Evolutionary conservation across 1,139 yeast species (phyloP).

Genomic region (Taiozyma onychis): DNA sequence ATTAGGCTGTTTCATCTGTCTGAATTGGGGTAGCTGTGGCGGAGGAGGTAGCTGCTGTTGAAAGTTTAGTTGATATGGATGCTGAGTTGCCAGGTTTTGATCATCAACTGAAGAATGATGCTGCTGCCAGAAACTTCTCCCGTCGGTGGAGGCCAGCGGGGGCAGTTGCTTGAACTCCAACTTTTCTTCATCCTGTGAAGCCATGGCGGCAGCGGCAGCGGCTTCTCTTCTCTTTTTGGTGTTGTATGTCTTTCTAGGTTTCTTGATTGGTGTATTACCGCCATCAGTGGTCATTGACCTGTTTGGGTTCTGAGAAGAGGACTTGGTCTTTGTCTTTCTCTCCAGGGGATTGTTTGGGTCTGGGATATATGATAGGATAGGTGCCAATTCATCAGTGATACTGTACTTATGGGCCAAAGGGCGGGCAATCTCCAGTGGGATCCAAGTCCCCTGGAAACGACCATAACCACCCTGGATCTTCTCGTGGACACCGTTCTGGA

Average conservation of each 20-base stretch:
- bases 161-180: not conserved
- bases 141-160: not conserved
- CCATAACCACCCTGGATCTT: constrained; percentile 98
- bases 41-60: constrained; percentile 8
- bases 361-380: constrained; percentile 44
- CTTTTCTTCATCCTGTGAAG: constrained; percentile 4
- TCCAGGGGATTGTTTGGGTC: constrained; percentile 46
- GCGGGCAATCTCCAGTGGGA: constrained; percentile 56
- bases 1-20: constrained; percentile 11
- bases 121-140: constrained; percentile 1
- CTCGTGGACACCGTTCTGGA: constrained; percentile 80
- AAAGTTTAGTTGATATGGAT: not conserved
- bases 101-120: not conserved
- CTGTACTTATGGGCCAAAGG: constrained; percentile 49
- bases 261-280: constrained; percentile 27
- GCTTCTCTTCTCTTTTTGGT: constrained; percentile 24
- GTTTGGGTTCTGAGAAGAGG: constrained; percentile 4
- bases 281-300: constrained; percentile 9
- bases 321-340: constrained; percentile 36
- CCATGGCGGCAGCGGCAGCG: constrained; percentile 19
- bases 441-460: constrained; percentile 95
- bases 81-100: not conserved
- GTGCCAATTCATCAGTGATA: constrained; percentile 49
- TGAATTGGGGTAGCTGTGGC: constrained; percentile 21
- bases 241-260: constrained; percentile 19